These are phyloP conservation scores for Cystobasidium ongulense DNA, from an alignment of 768 basidiomycete species.

Conservation along the genomic window DNA sequence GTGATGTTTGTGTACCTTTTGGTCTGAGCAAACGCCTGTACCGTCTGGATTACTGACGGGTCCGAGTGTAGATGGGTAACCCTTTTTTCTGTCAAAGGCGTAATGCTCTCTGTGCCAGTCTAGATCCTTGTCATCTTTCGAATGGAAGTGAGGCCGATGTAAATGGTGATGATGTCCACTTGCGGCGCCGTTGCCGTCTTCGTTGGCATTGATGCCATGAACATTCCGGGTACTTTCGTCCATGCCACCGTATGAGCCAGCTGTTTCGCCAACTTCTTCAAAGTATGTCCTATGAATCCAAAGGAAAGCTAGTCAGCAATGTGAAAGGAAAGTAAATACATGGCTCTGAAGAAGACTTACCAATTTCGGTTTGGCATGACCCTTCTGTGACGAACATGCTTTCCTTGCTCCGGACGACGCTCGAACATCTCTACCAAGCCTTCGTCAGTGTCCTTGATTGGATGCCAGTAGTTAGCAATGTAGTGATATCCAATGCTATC, in stretches of 20 bases:
- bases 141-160: not conserved
- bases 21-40: slow-evolving; percentile 1
- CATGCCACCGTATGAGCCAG: slow-evolving; percentile 2
- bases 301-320: not conserved
- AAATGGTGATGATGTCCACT: not conserved
- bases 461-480: slow-evolving; percentile 31
- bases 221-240: slow-evolving; percentile 8
- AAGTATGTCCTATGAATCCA: slow-evolving; percentile 1
- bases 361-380: slow-evolving; percentile 33
- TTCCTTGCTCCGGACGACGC: slow-evolving; percentile 30
- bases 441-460: slow-evolving; percentile 28
- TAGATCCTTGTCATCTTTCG: not conserved
- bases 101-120: slow-evolving; percentile 21
- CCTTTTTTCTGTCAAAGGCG: slow-evolving; percentile 27
- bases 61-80: slow-evolving; percentile 32
- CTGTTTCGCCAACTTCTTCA: slow-evolving; percentile 9
- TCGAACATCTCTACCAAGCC: slow-evolving; percentile 32
- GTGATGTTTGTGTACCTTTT: slow-evolving; percentile 23
- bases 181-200: not conserved
- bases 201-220: not conserved
- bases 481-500: slow-evolving; percentile 27
- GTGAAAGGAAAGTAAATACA: not conserved
- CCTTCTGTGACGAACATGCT: slow-evolving; percentile 29
- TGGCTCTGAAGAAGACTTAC: too few relatives aligned
- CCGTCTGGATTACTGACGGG: slow-evolving; percentile 24